Percentiles rank a stretch among this genome's conserved stretches.
These are phyloP conservation scores for Phaffia tasmanica DNA, from an alignment of 768 basidiomycete species.

Conservation along the genomic window DNA sequence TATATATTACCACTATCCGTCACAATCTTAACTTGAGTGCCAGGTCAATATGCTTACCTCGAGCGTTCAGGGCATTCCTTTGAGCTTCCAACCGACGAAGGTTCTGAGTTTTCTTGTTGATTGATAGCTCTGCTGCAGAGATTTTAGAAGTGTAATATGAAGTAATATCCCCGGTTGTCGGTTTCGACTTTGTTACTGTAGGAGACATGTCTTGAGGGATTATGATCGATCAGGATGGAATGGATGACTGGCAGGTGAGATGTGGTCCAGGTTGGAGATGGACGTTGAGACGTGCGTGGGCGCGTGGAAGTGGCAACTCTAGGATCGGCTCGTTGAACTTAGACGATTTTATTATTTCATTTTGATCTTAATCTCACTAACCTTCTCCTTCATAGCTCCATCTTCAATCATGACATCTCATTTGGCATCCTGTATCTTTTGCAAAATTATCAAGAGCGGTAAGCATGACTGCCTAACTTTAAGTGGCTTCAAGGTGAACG, in stretches of 20 bases:
- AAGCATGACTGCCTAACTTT: background rate
- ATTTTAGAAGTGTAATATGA: conserved; percentile 95
- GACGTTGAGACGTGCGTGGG: too few relatives aligned
- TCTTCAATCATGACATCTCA: background rate
- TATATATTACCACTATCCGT: background rate
- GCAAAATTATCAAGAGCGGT: conserved; percentile 79
- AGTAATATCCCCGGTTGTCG: conserved; percentile 44
- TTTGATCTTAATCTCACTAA: too few relatives aligned
- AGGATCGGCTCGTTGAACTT: too few relatives aligned
- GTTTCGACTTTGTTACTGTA: background rate
- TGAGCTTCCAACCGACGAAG: conserved; percentile 89
- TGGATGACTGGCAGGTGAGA: background rate
- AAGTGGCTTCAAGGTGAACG: background rate
- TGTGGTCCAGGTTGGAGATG: background rate
- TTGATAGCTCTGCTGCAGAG: conserved; percentile 78
- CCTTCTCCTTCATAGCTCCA: background rate
- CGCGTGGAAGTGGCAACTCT: too few relatives aligned
- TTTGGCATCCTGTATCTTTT: conserved; percentile 60
- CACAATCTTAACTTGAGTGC: background rate
- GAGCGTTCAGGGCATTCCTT: conserved; percentile 88
- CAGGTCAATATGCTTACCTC: conserved; percentile 49
- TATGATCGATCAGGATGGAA: background rate
- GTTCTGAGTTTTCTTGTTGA: conserved; percentile 95
- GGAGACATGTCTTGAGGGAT: conserved; percentile 1
- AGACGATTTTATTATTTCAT: too few relatives aligned